Evolutionary conservation across 108 stramenopile genomes (phyloP).

Genomic region (Cyclotella atomus): DNA sequence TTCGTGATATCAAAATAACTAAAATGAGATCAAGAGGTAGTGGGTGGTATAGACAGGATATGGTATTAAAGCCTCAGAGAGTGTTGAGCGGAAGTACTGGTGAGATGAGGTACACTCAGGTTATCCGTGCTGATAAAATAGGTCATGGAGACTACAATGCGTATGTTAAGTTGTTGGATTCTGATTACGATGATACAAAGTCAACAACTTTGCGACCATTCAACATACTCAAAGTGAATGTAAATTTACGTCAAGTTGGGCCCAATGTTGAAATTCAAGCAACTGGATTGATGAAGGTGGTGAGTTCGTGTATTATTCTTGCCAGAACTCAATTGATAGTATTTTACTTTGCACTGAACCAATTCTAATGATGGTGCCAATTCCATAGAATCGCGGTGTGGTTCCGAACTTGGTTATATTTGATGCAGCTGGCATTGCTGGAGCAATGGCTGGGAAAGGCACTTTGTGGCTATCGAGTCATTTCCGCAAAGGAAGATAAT

Average conservation of each 20-base stretch:
- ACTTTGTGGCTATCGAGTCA: constrained; percentile 60
- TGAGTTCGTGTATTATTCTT: no score
- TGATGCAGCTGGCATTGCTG: constrained; percentile 62
- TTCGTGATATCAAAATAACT: constrained; percentile 35
- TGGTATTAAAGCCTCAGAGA: constrained; percentile 56
- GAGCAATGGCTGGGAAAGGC: constrained; percentile 58
- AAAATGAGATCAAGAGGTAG: constrained; percentile 5
- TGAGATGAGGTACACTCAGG: constrained; percentile 58
- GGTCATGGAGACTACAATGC: constrained; percentile 47
- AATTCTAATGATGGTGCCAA: no score
- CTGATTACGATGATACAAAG: constrained; percentile 39
- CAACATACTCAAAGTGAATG: constrained; percentile 55
- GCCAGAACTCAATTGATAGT: no score
- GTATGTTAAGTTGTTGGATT: constrained; percentile 23
- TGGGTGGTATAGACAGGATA: constrained; percentile 49
- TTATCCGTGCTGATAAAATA: constrained; percentile 55
- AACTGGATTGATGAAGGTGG: constrained; percentile 56
- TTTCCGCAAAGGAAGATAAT: constrained; percentile 28
- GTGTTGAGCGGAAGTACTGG: constrained; percentile 56
- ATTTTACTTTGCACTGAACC: no score
- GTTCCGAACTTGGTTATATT: constrained; percentile 57
- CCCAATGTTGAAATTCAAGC: constrained; percentile 59
- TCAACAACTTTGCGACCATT: constrained; percentile 48
- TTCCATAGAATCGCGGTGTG: constrained; percentile 55
- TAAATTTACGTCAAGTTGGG: constrained; percentile 51